These are phyloP conservation scores for Hypoxylon lenormandii DNA, from an alignment of 495 filamentous ascomycete species.

Conservation along the genomic window DNA sequence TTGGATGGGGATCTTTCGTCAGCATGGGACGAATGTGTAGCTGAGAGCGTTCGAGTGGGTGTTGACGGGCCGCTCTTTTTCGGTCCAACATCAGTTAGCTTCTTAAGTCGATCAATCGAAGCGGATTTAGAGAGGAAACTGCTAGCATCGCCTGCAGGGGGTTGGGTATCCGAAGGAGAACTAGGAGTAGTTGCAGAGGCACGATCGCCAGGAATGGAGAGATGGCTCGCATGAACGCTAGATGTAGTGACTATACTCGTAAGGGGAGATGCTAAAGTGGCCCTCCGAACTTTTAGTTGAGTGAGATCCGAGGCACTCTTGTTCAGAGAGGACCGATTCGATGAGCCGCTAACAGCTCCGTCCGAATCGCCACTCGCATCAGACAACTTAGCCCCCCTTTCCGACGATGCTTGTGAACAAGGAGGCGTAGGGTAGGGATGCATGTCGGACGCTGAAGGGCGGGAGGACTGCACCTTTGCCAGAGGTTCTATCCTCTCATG, in stretches of 20 bases:
- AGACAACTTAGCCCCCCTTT: constrained; percentile 62
- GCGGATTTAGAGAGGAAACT: constrained; percentile 67
- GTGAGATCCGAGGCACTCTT: constrained; percentile 59
- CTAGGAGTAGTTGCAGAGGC: constrained; percentile 66
- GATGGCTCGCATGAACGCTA: constrained; percentile 75
- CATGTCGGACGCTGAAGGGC: constrained; percentile 51
- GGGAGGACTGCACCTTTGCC: constrained; percentile 52
- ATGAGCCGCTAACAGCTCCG: constrained; percentile 37
- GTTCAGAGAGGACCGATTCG: constrained; percentile 52
- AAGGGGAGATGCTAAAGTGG: constrained; percentile 68
- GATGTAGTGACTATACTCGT: constrained; percentile 74
- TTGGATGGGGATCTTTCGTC: constrained; percentile 58
- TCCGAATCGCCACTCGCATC: constrained; percentile 61
- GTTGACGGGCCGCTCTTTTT: constrained; percentile 90
- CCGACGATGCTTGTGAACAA: constrained; percentile 66
- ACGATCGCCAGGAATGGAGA: constrained; percentile 77
- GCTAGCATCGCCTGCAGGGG: constrained; percentile 64
- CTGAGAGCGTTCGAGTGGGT: constrained; percentile 84
- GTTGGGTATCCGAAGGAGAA: constrained; percentile 63
- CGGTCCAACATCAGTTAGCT: constrained; percentile 84
- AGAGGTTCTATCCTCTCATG: constrained; percentile 61
- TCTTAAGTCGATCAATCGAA: constrained; percentile 75
- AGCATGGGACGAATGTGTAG: constrained; percentile 55
- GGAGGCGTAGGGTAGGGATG: constrained; percentile 70
- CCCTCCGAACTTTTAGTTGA: constrained; percentile 59